Percentiles rank a stretch among this genome's conserved stretches.
Conservation (phyloP, 768 basidiomycete genomes). For the Kwoniella dejecticola region DNA sequence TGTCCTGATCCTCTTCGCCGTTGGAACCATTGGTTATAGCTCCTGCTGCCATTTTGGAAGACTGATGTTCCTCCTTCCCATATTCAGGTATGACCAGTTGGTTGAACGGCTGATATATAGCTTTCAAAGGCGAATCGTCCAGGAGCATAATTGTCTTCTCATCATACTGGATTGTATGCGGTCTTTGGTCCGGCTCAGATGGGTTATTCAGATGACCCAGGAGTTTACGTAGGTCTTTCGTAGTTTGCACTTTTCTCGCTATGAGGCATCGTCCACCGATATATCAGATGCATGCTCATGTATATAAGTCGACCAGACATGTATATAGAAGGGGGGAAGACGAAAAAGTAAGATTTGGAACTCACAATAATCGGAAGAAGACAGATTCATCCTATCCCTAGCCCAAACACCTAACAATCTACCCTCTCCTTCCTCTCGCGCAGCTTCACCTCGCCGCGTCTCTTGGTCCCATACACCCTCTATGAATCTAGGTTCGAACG, state of each 20-base stretch:
- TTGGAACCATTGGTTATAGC: too few species aligned
- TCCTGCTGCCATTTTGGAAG: conserved; percentile 7
- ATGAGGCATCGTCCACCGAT: not conserved
- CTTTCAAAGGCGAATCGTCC: conserved; percentile 53
- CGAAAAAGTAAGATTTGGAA: conserved; percentile 2
- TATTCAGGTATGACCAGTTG: conserved; percentile 53
- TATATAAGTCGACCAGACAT: too few species aligned
- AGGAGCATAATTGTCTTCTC: conserved; percentile 42
- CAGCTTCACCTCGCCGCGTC: not conserved
- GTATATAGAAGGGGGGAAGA: not conserved
- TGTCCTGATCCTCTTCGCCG: not conserved
- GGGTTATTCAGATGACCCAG: conserved; percentile 27
- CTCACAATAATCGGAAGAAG: conserved; percentile 42
- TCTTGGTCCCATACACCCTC: conserved; percentile 41
- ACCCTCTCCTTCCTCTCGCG: conserved; percentile 36
- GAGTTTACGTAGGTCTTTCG: conserved; percentile 51
- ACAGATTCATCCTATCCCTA: conserved; percentile 48
- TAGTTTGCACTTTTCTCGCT: conserved; percentile 47
- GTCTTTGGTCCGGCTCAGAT: not conserved
- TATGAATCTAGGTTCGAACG: conserved; percentile 39
- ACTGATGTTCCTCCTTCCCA: conserved; percentile 27
- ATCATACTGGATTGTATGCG: conserved; percentile 16
- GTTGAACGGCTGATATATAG: conserved; percentile 51
- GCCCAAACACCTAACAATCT: conserved; percentile 52
- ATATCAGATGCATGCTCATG: conserved; percentile 9